Base-by-base conservation (phyloP, 192 early-diverging fungal species). In the Gamsiella multidivaricata region DNA sequence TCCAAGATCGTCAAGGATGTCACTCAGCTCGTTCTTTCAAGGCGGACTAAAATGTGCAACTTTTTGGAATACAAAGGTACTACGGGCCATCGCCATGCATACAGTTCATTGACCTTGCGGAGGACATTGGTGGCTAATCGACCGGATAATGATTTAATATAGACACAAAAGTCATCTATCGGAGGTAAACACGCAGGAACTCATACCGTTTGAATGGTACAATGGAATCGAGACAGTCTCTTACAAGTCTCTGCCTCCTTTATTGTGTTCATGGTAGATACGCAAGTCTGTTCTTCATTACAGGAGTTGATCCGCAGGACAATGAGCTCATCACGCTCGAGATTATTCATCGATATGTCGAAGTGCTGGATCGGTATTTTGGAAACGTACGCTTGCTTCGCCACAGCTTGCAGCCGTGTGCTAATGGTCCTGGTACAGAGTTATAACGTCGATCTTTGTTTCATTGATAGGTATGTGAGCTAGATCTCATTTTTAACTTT, bases 401-500 rank as follows among this genome's bases (percentile, higher is more conserved):
- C 12, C 36, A 26, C 8, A 7, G 17, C 26, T 23, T 28, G 25
- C 20, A n/a, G n/a, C n/a, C n/a, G n/a, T n/a, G n/a, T n/a, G n/a
- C 4, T 43, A 39, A 42, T 45, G 3, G 8, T 18, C n/a, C n/a
- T n/a, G n/a, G n/a, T n/a, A n/a, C n/a, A n/a, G n/a, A n/a, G n/a
- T n/a, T n/a, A 51, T n/a, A 25, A n/a, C 14, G n/a, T 31, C 29
- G 11, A 54, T 39, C 10, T 12, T 72, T 10, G 17, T 33, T 65
- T 12, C 58, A 7, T 31, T 41, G 12, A 32, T 71, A 89, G 87
- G 87, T 96, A 0, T 94, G 96, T 79, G 97, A 99, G 65, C 85
- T 99, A 51, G 97, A 99, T 80, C 88, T 99, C 59, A 98, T 99
- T 62, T 99, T 98, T 88, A 94, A 98, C 85, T 99, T 97, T 83